These are phyloP conservation scores for Lachancea nothofagi DNA, from an alignment of 805 yeast genomes.

Conservation along the genomic window DNA sequence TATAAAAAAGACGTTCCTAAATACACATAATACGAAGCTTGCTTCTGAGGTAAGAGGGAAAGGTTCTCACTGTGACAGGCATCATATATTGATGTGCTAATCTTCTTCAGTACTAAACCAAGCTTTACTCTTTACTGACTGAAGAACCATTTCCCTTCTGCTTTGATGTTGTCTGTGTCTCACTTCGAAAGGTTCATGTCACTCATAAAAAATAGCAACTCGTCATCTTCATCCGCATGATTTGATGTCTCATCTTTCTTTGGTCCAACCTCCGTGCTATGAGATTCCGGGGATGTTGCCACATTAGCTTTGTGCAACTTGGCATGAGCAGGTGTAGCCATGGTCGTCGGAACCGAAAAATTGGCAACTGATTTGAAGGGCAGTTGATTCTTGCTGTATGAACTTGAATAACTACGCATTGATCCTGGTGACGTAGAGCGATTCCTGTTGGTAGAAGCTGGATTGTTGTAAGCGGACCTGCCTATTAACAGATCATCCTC, in stretches of 20 bases:
- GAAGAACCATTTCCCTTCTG: background rate
- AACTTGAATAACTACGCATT: conserved; percentile 25
- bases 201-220: conserved; percentile 64
- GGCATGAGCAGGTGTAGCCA: conserved; percentile 32
- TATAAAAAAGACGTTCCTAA: no score
- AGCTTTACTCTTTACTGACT: background rate
- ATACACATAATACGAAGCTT: no score
- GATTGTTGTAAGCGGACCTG: conserved; percentile 12
- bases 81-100: conserved; percentile 1
- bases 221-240: conserved; percentile 55
- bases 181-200: conserved; percentile 51
- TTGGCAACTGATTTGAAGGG: conserved; percentile 27
- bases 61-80: no score
- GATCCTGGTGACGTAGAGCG: conserved; percentile 27
- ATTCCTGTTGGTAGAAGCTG: conserved; percentile 10
- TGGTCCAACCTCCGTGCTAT: conserved; percentile 4
- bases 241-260: conserved; percentile 30
- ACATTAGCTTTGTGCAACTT: conserved; percentile 23
- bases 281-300: conserved; percentile 4
- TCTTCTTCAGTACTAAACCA: no score
- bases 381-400: conserved; percentile 20
- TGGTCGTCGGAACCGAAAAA: conserved; percentile 30
- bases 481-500: conserved; percentile 11
- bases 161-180: background rate
- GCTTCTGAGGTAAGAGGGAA: no score